A percentile compares a stretch with the other conserved stretches of the same genome.
Evolutionary conservation across 2,329 filamentous ascomycete species (phyloP).

Genomic region (Colletotrichum euphorbiae): DNA sequence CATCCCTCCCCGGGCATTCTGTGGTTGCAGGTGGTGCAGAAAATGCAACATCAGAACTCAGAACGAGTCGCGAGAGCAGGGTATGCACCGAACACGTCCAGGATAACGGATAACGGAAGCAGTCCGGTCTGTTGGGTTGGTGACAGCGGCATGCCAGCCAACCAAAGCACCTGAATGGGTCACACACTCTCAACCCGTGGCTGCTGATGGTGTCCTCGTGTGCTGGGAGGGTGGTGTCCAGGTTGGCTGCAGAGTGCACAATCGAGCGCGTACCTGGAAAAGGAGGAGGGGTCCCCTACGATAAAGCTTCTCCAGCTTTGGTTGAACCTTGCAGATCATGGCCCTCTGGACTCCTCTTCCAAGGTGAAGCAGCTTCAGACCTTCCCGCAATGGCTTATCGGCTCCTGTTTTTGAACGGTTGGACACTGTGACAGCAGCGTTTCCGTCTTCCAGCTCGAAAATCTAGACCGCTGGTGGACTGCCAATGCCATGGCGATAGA

Average conservation of each 20-base stretch:
- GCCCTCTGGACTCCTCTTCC: constrained; percentile 12
- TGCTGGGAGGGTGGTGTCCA: constrained; percentile 11
- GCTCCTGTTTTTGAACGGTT: background rate
- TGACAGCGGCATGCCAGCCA: constrained; percentile 36
- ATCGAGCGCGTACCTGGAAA: constrained; percentile 36
- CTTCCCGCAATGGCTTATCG: constrained; percentile 11
- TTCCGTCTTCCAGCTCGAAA: constrained; percentile 11
- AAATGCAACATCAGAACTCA: constrained; percentile 16
- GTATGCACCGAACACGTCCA: constrained; percentile 28
- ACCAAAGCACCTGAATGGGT: constrained; percentile 18
- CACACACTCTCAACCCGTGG: constrained; percentile 2
- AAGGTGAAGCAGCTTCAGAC: constrained; percentile 13
- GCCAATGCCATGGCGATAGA: constrained; percentile 29
- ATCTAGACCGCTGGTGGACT: constrained; percentile 22
- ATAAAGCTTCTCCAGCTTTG: background rate
- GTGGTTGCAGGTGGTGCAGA: constrained; percentile 16
- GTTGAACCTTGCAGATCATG: constrained; percentile 29
- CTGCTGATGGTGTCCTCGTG: constrained; percentile 35
- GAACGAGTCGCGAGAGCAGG: constrained; percentile 5
- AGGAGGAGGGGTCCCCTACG: constrained; percentile 29
- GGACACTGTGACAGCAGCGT: constrained; percentile 17
- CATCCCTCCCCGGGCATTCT: constrained; percentile 4
- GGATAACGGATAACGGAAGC: constrained; percentile 24
- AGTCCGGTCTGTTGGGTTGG: constrained; percentile 29
- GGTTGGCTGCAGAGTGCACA: constrained; percentile 4